Percentiles rank a stretch among this genome's conserved stretches.
These are phyloP conservation scores for Pseudogymnoascus pannorum DNA, from an alignment of 2,329 filamentous ascomycete species.

Conservation along the genomic window DNA sequence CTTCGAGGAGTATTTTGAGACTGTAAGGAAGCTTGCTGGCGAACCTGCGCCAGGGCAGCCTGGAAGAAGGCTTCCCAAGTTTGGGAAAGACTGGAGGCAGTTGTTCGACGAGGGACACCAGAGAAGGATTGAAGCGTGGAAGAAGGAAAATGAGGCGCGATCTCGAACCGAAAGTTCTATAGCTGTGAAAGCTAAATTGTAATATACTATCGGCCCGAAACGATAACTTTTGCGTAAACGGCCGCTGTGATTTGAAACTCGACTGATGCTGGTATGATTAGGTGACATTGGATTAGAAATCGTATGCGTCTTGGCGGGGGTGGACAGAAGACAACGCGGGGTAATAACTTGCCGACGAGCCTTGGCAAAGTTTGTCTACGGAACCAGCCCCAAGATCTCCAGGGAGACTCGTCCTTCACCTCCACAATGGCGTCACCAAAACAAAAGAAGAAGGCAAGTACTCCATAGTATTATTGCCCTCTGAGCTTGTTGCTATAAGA, in stretches of 20 bases:
- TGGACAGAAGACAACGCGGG: no score
- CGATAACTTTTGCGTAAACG: background rate
- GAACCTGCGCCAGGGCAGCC: conserved; percentile 25
- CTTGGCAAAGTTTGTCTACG: background rate
- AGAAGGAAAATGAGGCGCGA: conserved; percentile 37
- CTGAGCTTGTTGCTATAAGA: background rate
- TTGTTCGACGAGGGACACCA: conserved; percentile 49
- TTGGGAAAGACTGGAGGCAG: conserved; percentile 39
- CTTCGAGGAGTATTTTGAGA: conserved; percentile 59
- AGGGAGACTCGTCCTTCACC: background rate
- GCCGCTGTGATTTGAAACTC: background rate
- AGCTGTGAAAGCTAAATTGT: conserved; percentile 1
- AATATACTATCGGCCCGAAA: background rate
- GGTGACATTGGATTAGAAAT: no score
- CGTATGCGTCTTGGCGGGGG: no score
- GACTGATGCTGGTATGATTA: no score
- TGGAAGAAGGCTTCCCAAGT: conserved; percentile 31
- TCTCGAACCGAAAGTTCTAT: background rate
- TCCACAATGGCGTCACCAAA: background rate
- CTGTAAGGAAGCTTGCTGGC: conserved; percentile 42
- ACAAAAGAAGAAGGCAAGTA: background rate
- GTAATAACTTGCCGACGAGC: no score
- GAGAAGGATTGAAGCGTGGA: conserved; percentile 51
- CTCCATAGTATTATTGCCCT: background rate
- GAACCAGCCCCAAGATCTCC: background rate